These are phyloP conservation scores for Orbilia quercus DNA, from an alignment of 2,329 filamentous ascomycete genomes.

Conservation along the genomic window DNA sequence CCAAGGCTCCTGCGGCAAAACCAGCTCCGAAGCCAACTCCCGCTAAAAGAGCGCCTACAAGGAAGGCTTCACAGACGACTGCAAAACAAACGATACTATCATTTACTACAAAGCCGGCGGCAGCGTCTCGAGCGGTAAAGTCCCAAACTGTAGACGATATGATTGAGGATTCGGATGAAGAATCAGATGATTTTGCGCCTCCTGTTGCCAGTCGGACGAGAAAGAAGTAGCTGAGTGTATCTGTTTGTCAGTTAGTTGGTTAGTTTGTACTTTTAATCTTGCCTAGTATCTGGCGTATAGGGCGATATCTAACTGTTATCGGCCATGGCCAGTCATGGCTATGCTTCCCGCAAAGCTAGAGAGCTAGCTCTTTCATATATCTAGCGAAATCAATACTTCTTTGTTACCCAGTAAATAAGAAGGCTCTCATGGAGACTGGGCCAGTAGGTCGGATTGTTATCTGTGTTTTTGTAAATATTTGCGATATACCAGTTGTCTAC, in stretches of 20 bases:
- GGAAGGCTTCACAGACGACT: constrained; percentile 62
- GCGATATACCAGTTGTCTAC: too few species aligned
- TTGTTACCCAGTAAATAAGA: too few species aligned
- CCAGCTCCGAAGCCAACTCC: constrained; percentile 63
- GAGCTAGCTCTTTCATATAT: too few species aligned
- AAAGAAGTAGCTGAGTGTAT: constrained; percentile 15
- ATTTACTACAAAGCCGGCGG: constrained; percentile 33
- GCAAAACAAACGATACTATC: constrained; percentile 49
- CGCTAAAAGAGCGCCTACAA: constrained; percentile 60
- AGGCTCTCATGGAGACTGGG: too few species aligned
- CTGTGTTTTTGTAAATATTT: too few species aligned
- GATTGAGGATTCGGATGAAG: constrained; percentile 55
- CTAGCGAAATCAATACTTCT: too few species aligned
- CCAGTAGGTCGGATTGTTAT: too few species aligned
- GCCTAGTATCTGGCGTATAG: background rate
- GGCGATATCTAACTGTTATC: background rate
- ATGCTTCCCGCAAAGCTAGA: too few species aligned
- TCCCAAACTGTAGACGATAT: constrained; percentile 48
- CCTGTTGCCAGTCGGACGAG: constrained; percentile 28
- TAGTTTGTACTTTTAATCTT: background rate
- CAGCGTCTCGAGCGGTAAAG: constrained; percentile 14
- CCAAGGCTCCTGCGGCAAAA: constrained; percentile 55
- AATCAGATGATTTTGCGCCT: constrained; percentile 55
- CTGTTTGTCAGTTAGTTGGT: background rate
- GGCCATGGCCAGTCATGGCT: too few species aligned